phyloP scores from a whole-genome alignment of 2,329 filamentous ascomycete species.

The Microdochium paspali region DNA sequence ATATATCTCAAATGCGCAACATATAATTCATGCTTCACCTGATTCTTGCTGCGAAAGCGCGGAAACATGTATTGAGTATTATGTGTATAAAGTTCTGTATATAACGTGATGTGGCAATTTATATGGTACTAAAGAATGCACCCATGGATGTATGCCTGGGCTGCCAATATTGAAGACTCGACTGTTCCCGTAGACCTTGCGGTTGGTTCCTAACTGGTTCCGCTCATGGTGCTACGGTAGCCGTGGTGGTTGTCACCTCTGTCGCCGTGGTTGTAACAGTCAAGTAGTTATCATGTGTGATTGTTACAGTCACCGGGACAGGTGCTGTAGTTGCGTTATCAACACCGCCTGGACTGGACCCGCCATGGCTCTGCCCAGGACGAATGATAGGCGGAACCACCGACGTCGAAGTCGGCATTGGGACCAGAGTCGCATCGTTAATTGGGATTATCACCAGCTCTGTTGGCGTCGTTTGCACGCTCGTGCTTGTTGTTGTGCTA shows the following conservation, averaged over 20 bases:
- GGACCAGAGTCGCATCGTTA: neutral
- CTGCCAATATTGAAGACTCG: conserved; percentile 25
- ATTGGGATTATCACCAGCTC: neutral
- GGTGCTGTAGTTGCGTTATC: neutral
- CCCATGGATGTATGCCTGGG: too few relatives aligned
- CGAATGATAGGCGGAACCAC: neutral
- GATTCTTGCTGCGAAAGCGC: too few relatives aligned
- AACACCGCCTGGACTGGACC: too few relatives aligned
- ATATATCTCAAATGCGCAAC: too few relatives aligned
- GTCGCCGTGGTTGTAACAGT: neutral
- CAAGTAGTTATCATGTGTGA: neutral
- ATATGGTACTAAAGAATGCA: too few relatives aligned
- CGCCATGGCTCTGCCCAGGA: neutral
- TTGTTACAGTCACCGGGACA: neutral
- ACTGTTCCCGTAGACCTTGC: neutral
- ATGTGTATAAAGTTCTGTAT: too few relatives aligned
- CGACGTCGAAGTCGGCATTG: too few relatives aligned
- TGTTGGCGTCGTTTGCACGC: neutral
- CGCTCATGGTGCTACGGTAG: neutral
- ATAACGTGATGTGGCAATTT: too few relatives aligned
- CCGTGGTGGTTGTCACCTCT: neutral
- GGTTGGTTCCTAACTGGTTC: neutral
- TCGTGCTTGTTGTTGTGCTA: too few relatives aligned
- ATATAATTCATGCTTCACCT: too few relatives aligned
- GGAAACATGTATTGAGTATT: too few relatives aligned